Evolutionary conservation across 139 green algal genomes (phyloP), one percentile per base, ranked within the genome.

Genomic region (Micractinium conductrix): DNA sequence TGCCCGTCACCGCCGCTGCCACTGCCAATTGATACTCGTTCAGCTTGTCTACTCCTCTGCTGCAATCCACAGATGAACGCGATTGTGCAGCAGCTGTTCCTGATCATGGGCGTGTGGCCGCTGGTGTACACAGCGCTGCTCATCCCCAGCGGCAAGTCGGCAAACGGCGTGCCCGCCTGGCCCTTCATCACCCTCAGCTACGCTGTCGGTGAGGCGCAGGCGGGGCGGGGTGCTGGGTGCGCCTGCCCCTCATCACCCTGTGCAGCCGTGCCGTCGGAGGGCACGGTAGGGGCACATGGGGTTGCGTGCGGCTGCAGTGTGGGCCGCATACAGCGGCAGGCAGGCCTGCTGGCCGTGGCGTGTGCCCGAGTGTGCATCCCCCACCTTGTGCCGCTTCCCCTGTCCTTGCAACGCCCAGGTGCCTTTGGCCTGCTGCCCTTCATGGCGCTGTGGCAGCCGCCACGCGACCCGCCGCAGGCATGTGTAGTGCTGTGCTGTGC

Each of bases 391-490:
- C n/a, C n/a, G n/a, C n/a, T n/a, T n/a, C 5, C 62, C 62, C n/a
- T 70, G 62, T 30, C 37, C 4, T 40, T 40, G 17, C 4, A 14
- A 19, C 33, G 42, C 42, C 30, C 79, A 78, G 95, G 95, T 19
- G 90, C 90, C 5, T 96, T 98, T 83, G 94, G 90, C 14, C 86
- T 98, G 78, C 87, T 96, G 35, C 95, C 95, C 22, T 98, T 95
- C 92, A 93, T 97, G 79, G 91, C 91, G 21, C 85, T 95, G 45
- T 93, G 92, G 88, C 81, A 72, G 42, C 87, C 89, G 17, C 44
- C 81, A 2, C 53, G 68, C 33, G 35, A 63, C 40, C 40, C 79
- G 22, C 86, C 86, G 7, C 26, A 74, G 16, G 45, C n/a, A n/a
- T n/a, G 10, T 17, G 30, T 38, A 42, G 65, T 72, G n/a, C 9